Evolutionary conservation across 352 stramenopile species (phyloP).

Genomic region (Elongisporangium senticosum): DNA sequence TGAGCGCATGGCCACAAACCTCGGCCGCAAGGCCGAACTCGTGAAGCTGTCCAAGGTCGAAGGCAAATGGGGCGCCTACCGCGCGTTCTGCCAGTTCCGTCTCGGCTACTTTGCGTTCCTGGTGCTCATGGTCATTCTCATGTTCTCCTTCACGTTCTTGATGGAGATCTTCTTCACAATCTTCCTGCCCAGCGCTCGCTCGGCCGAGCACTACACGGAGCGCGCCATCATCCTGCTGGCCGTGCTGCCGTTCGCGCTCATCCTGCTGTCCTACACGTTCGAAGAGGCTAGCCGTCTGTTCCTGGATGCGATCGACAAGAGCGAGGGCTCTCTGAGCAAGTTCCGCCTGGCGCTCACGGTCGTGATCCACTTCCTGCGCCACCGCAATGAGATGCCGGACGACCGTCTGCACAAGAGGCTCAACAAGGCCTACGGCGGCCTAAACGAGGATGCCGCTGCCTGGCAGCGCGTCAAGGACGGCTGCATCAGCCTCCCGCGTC

Average conservation of each 20-base stretch:
- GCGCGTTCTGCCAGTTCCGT: constrained; percentile 74
- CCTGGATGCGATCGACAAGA: constrained; percentile 81
- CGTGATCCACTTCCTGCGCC: constrained; percentile 81
- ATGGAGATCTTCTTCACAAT: constrained; percentile 92
- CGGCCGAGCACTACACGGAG: constrained; percentile 65
- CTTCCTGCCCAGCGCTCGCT: constrained; percentile 73
- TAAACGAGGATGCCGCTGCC: constrained; percentile 59
- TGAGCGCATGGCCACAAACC: constrained; percentile 51
- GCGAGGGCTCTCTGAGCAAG: constrained; percentile 72
- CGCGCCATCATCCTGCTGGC: constrained; percentile 64
- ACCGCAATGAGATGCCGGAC: constrained; percentile 74
- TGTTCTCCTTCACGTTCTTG: constrained; percentile 86
- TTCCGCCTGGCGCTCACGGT: constrained; percentile 80
- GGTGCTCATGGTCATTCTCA: constrained; percentile 87
- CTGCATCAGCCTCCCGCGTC: constrained; percentile 28
- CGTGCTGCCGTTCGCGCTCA: constrained; percentile 67
- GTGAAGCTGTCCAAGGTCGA: constrained; percentile 57
- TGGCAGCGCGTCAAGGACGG: constrained; percentile 44
- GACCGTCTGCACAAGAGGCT: constrained; percentile 57
- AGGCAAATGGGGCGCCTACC: constrained; percentile 70
- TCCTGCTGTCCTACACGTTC: constrained; percentile 85
- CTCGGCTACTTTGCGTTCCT: constrained; percentile 87
- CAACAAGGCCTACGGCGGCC: constrained; percentile 35
- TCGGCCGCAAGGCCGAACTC: constrained; percentile 58
- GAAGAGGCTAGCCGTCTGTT: constrained; percentile 80